phyloP scores from a whole-genome alignment of 495 filamentous ascomycete species.

The Xanthoparmelia taractica region DNA sequence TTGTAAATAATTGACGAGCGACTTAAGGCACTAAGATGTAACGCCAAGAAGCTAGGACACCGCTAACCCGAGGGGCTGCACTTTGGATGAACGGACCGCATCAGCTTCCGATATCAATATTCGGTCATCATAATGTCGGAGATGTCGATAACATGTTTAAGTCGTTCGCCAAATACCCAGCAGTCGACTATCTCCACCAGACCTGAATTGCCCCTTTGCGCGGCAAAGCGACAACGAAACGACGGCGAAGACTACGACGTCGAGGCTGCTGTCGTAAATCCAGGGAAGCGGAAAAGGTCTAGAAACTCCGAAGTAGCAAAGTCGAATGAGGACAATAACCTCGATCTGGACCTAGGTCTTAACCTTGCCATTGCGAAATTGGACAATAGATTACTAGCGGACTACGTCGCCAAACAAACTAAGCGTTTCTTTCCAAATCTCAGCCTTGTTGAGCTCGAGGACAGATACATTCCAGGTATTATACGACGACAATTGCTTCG shows the following conservation, averaged over 20 bases:
- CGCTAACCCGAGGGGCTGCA: background rate
- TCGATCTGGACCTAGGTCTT: constrained; percentile 57
- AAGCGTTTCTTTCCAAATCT: constrained; percentile 70
- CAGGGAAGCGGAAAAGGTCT: constrained; percentile 43
- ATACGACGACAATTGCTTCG: constrained; percentile 2
- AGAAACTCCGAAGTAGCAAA: constrained; percentile 39
- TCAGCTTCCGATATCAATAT: no score
- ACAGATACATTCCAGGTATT: constrained; percentile 71
- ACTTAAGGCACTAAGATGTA: background rate
- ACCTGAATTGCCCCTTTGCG: background rate
- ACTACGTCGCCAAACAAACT: constrained; percentile 73
- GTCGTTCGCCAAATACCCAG: background rate
- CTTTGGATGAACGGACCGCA: no score
- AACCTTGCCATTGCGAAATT: constrained; percentile 75
- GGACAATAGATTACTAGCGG: constrained; percentile 74
- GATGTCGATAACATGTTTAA: background rate
- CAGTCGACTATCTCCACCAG: background rate
- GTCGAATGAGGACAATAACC: constrained; percentile 49
- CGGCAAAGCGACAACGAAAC: constrained; percentile 9
- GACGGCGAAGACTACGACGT: background rate
- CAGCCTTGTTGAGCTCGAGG: constrained; percentile 73
- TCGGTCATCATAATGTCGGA: constrained; percentile 7
- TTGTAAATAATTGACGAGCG: constrained; percentile 7
- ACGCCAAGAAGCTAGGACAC: background rate
- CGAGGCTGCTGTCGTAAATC: constrained; percentile 20